Evolutionary conservation across 2,329 filamentous ascomycete species (phyloP), one percentile per base, ranked within the genome.

Genomic region (Alternaria metachromatica): DNA sequence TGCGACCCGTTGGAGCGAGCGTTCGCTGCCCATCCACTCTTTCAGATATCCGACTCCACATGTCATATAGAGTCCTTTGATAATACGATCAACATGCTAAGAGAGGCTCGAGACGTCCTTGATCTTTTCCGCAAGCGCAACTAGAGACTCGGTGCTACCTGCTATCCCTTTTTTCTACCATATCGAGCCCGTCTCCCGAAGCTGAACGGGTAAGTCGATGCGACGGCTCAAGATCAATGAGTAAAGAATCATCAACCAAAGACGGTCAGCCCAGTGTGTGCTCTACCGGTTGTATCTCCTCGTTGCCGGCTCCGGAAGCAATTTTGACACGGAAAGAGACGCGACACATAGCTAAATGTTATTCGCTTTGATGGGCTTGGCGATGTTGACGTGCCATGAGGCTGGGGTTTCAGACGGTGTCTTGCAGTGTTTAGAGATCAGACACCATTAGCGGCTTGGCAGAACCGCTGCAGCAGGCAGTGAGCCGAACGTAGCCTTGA

Each of bases 21-120:
- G 1, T 77, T 71, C 10, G 80, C 70, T 55, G 81, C 78, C 81
- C 82, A 83, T 11, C 78, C 71, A 58, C 82, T 81, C 63, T 83
- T 80, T 81, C 81, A 82, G 5, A 80, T 80, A 37, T 79, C 72
- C n/a, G 83, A 66, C 21, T 69, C 62, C 7, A 82, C 70, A 56
- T 82, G 79, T 30, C 67, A 15, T 10, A 21, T 20, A 20, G 26
- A 50, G 6, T 49, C 44, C 21, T 50, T 23, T 11, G 48, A 41
- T 13, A 15, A 23, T 20, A 43, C 55, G 6, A 41, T 26, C 11
- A 49, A n/a, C 44, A 43, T 33, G 13, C 49, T 23, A 10, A 45
- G 28, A 45, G 28, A 12, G 26, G 55, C 10, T 13, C 12, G 21
- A 49, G 33, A n/a, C 9, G 4, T 25, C 20, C 6, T 54, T 26